Evolutionary conservation across 2,329 filamentous ascomycete species (phyloP), one percentile per base, ranked within the genome.

Genomic region (Colletotrichum sp.): DNA sequence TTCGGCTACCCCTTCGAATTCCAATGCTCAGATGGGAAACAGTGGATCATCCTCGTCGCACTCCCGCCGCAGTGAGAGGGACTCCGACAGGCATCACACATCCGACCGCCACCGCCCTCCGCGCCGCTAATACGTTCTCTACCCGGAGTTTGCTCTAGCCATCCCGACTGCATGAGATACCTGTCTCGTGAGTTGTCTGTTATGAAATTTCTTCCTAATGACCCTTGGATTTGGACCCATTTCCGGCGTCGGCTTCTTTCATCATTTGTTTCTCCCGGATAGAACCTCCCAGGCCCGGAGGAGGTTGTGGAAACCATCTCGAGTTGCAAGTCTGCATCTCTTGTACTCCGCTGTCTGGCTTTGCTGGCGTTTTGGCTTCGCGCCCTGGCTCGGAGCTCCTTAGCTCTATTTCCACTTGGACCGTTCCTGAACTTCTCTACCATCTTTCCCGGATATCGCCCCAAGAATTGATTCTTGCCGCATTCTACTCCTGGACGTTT

Each of bases 1-100:
- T 71, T 82, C 85, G 13, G 82, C 82, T 30, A 80, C 84, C 66
- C 83, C 84, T 78, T 80, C 85, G 77, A 83, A 82, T 78, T 80
- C 85, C 77, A 83, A 82, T 79, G 81, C 84, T 80, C 86, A 85
- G 81, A 83, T 84, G 78, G 79, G 84, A 75, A 81, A 81, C 77
- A 82, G 81, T 81, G 82, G 81, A 80, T 74, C 82, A 77, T 81
- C 82, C 78, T 80, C 82, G 77, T 77, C 77, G 34, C 63, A 73
- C 63, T 58, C 75, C 32, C 85, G 85, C 79, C 85, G 85, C 82
- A 85, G 81, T 83, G 85, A 86, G 73, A 82, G 84, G 79, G 86
- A 87, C 74, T 81, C 80, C 80, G 85, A 86, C 78, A 85, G 85
- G 80, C 79, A 82, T 68, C 83, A 84, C 73, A 78, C 81, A 69